Conservation (phyloP, 2,329 filamentous ascomycete species). For the Akanthomyces dipterigenus region DNA sequence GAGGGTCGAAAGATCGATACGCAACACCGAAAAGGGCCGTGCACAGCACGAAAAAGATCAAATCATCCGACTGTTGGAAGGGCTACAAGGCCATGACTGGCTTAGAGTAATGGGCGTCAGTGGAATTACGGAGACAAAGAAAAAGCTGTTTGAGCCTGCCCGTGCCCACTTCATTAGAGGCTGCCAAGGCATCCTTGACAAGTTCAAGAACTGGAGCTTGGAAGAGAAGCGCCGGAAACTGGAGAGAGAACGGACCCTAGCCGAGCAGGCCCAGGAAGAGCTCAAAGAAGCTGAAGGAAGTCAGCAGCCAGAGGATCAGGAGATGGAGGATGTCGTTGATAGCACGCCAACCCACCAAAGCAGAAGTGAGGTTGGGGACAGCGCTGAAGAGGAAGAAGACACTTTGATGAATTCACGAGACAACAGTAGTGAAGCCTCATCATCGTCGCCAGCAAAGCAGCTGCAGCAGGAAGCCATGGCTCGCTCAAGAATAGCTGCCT, state of each 20-base stretch:
- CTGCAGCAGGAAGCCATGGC: conserved; percentile 64
- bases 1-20: conserved; percentile 53
- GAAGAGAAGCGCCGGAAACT: conserved; percentile 80
- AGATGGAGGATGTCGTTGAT: conserved; percentile 21
- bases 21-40: conserved; percentile 57
- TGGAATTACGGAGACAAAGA: conserved; percentile 75
- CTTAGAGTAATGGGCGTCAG: conserved; percentile 85
- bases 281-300: conserved; percentile 28
- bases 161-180: conserved; percentile 78
- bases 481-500: conserved; percentile 37
- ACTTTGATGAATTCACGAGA: conserved; percentile 40
- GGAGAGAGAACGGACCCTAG: conserved; percentile 58
- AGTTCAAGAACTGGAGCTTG: conserved; percentile 81
- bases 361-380: conserved; percentile 25
- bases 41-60: conserved; percentile 62
- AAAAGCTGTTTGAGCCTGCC: conserved; percentile 80
- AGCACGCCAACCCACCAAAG: conserved; percentile 28
- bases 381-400: conserved; percentile 26
- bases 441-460: conserved; percentile 55
- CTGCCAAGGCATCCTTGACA: conserved; percentile 73
- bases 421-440: conserved; percentile 41
- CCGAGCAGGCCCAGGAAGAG: conserved; percentile 26
- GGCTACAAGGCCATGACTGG: conserved; percentile 88
- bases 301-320: conserved; percentile 20
- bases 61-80: conserved; percentile 63